These are phyloP conservation scores for Metschnikowia aberdeeniae DNA, from an alignment of 805 yeast species.

Conservation along the genomic window DNA sequence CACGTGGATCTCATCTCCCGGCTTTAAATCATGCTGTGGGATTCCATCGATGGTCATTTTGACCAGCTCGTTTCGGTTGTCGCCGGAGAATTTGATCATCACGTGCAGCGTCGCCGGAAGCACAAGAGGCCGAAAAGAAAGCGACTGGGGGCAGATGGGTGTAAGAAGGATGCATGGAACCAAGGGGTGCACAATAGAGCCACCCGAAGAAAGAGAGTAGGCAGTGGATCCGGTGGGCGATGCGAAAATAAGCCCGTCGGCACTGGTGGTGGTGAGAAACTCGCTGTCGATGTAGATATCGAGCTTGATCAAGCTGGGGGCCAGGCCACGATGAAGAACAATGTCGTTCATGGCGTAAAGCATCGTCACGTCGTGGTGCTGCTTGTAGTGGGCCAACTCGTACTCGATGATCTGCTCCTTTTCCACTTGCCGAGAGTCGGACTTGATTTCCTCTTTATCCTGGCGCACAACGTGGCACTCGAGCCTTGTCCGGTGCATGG, in stretches of 20 bases:
- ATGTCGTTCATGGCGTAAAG: constrained; percentile 91
- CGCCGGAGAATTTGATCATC: constrained; percentile 54
- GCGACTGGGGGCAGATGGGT: constrained; percentile 88
- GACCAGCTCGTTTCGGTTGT: constrained; percentile 35
- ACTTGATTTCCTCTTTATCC: constrained; percentile 8
- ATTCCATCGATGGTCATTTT: constrained; percentile 82
- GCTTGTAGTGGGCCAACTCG: constrained; percentile 17
- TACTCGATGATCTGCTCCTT: constrained; percentile 14
- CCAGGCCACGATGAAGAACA: constrained; percentile 79
- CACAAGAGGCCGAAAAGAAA: constrained; percentile 85
- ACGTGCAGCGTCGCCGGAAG: constrained; percentile 78
- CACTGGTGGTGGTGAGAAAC: constrained; percentile 82
- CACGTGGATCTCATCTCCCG: constrained; percentile 79
- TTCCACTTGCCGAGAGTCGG: constrained; percentile 4
- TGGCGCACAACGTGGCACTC: constrained; percentile 63
- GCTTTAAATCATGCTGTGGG: constrained; percentile 59
- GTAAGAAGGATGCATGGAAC: constrained; percentile 80
- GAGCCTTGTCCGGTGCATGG: constrained; percentile 70
- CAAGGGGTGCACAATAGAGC: constrained; percentile 85
- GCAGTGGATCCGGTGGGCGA: constrained; percentile 98
- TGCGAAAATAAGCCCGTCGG: constrained; percentile 81
- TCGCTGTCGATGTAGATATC: constrained; percentile 85
- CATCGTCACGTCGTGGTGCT: constrained; percentile 28
- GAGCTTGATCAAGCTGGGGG: constrained; percentile 78
- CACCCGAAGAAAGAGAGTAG: constrained; percentile 84